Percentiles rank a stretch among this genome's conserved stretches.
phyloP scores from a whole-genome alignment of 2,329 filamentous ascomycete genomes.

The Fusarium palustre region DNA sequence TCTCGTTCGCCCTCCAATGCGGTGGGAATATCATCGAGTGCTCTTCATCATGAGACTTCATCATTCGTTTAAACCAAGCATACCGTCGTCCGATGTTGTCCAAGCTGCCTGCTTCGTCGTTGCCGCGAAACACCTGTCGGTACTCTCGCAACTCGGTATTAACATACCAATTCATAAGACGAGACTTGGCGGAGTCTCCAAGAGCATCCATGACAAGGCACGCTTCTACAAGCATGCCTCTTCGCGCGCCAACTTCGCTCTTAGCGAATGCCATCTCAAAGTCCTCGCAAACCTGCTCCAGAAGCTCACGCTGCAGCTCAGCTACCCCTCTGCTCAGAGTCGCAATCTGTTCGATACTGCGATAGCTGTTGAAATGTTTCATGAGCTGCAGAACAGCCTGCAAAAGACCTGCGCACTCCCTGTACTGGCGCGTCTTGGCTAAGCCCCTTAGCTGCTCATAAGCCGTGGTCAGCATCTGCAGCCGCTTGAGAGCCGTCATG shows the following conservation, averaged over 20 bases:
- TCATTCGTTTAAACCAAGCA: slow-evolving; percentile 94
- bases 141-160: slow-evolving; percentile 98
- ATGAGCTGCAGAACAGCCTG: slow-evolving; percentile 97
- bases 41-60: slow-evolving; percentile 95
- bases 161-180: slow-evolving; percentile 95
- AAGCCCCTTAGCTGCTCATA: slow-evolving; percentile 93
- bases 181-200: slow-evolving; percentile 83
- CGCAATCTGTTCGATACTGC: slow-evolving; percentile 98
- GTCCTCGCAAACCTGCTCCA: slow-evolving; percentile 99
- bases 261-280: slow-evolving; percentile 96
- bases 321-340: slow-evolving; percentile 91
- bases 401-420: slow-evolving; percentile 91
- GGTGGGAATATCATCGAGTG: slow-evolving; percentile 88
- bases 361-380: slow-evolving; percentile 97
- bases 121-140: slow-evolving; percentile 92
- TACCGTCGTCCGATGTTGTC: slow-evolving; percentile 97
- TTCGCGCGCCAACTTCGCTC: slow-evolving; percentile 78
- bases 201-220: slow-evolving; percentile 95
- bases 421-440: slow-evolving; percentile 88
- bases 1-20: slow-evolving; percentile 90
- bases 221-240: slow-evolving; percentile 81
- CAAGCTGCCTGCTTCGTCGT: slow-evolving; percentile 93
- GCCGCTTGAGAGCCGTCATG: slow-evolving; percentile 95
- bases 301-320: slow-evolving; percentile 88
- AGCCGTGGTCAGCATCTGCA: slow-evolving; percentile 99